Evolutionary conservation across 257 asterid species (phyloP), one percentile per base, ranked within the genome.

Genomic region (Solanum pimpinellifolium): DNA sequence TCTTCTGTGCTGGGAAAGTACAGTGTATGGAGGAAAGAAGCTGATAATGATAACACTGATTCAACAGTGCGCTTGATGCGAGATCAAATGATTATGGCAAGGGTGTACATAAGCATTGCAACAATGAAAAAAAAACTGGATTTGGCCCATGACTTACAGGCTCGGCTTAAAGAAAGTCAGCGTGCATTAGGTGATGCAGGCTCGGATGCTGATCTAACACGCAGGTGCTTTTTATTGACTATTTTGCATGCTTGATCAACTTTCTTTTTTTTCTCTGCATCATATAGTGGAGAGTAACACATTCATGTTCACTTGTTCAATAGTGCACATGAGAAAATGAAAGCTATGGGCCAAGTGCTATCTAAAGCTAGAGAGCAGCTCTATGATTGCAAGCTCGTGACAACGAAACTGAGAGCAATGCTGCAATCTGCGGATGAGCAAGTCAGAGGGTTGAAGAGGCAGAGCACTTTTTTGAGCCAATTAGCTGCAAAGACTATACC

Each of bases 401-500:
- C 98, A 0, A 98, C 93, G 74, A 96, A 97, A 93, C 94, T 96
- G 62, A 93, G 99, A 93, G 99, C 99, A 85, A 96, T 97, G 99
- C 93, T 96, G 86, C 99, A 96, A 90, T 94, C 98, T 89, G 98
- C 99, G 0, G 99, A 97, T 89, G 99, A 96, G 92, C 99, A 97
- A 94, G 99, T 97, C 83, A 92, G 99, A 91, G 92, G 94, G 90
- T 94, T 95, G 90, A 97, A 97, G 91, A 97, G 95, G 92, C 99
- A 97, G 93, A 97, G 99, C 93, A 96, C 99, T 88, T 97, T 96
- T 90, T 94, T 97, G 72, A 96, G 99, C 86, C 99, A 96, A 89
- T 89, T 97, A 88, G 99, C 99, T 72, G 99, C 99, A 47, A 97
- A 97, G 95, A 97, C 98, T 11, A 93, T 97, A 85, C 99, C 99